phyloP scores from a whole-genome alignment of 2,329 filamentous ascomycete genomes.

The Pseudogymnoascus sp. region DNA sequence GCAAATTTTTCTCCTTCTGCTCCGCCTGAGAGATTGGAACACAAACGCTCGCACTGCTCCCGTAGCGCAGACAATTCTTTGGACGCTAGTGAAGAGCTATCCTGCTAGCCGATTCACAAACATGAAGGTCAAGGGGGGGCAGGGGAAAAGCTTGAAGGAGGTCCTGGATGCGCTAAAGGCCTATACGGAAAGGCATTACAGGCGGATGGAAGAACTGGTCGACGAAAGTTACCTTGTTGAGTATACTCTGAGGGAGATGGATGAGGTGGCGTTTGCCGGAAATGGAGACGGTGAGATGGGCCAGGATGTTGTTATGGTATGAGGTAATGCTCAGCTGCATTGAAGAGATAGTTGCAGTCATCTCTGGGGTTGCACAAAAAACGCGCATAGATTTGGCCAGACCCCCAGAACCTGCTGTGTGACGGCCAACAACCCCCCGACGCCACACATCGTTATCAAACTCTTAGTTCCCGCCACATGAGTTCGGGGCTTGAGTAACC shows the following conservation, averaged over 20 bases:
- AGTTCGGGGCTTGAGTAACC: neutral
- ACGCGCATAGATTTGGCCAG: neutral
- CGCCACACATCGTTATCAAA: neutral
- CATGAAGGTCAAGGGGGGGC: slow-evolving; percentile 53
- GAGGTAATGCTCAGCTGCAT: neutral
- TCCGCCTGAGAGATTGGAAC: slow-evolving; percentile 91
- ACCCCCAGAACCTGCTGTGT: neutral
- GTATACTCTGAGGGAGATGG: slow-evolving; percentile 91
- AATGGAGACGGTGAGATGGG: slow-evolving; percentile 10
- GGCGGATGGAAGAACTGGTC: slow-evolving; percentile 77
- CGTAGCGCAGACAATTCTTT: slow-evolving; percentile 79
- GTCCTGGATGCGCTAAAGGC: slow-evolving; percentile 79
- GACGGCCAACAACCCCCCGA: neutral
- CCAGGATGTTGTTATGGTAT: slow-evolving; percentile 10
- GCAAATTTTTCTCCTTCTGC: slow-evolving; percentile 75
- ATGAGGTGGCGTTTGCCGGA: slow-evolving; percentile 35
- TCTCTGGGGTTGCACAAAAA: neutral
- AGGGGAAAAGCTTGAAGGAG: slow-evolving; percentile 65
- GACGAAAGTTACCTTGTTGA: slow-evolving; percentile 94
- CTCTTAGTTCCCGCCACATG: neutral
- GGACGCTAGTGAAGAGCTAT: slow-evolving; percentile 72
- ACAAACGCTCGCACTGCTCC: slow-evolving; percentile 83
- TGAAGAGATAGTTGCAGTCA: neutral
- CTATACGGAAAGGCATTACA: slow-evolving; percentile 91
- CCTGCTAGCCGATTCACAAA: slow-evolving; percentile 69